phyloP scores from a whole-genome alignment of 306 rosid species.

The Pachyrhizus erosus region DNA sequence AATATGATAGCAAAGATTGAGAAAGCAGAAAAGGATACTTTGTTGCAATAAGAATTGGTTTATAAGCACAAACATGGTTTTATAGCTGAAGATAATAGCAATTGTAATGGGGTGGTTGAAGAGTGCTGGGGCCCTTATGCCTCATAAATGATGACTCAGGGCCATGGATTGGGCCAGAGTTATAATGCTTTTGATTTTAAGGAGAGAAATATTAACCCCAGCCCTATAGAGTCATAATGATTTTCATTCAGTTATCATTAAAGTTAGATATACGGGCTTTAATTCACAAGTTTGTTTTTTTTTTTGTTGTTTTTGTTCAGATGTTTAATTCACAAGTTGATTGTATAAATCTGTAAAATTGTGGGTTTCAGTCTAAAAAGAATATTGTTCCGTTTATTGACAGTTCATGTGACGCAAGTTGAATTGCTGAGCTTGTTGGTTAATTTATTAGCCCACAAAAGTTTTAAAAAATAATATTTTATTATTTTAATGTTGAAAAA shows the following conservation, averaged over 20 bases:
- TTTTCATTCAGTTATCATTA: neutral
- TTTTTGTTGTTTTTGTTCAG: too few relatives aligned
- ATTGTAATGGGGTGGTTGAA: conserved; percentile 42
- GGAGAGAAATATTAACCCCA: neutral
- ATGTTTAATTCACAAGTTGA: neutral
- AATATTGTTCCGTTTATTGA: neutral
- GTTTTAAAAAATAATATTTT: too few relatives aligned
- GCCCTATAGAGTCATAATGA: neutral
- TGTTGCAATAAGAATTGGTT: neutral
- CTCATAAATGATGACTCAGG: neutral
- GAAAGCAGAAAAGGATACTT: neutral
- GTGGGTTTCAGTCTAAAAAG: neutral
- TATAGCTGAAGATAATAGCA: neutral
- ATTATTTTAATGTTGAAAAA: too few relatives aligned
- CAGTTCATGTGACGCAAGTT: neutral
- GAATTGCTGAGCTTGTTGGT: neutral
- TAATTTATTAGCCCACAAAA: neutral
- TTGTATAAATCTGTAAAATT: neutral
- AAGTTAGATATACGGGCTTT: neutral
- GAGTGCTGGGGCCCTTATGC: neutral
- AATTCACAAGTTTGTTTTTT: neutral
- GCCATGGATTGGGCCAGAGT: neutral
- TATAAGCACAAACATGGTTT: neutral
- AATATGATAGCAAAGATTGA: neutral
- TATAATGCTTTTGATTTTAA: conserved; percentile 26